Evolutionary conservation across 306 rosid species (phyloP).

Genomic region (Pachyrhizus erosus): DNA sequence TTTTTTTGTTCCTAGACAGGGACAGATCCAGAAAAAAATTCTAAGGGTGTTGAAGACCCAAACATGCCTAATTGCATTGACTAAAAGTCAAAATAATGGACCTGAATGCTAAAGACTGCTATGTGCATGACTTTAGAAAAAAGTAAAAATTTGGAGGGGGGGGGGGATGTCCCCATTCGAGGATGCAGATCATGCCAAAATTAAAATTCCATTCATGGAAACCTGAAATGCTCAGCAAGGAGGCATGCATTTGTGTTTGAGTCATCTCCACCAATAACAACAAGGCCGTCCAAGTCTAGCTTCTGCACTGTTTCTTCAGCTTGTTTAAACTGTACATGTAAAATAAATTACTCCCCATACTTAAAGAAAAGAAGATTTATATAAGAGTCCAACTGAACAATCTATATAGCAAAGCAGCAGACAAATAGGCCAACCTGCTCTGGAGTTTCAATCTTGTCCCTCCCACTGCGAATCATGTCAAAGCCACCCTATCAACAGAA

Average conservation of each 20-base stretch:
- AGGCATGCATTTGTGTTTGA: constrained; percentile 99
- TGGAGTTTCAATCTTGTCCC: constrained; percentile 99
- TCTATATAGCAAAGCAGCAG: not conserved
- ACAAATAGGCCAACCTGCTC: constrained; percentile 71
- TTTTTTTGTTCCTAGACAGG: not conserved
- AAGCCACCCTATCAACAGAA: constrained; percentile 87
- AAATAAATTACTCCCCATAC: constrained; percentile 35
- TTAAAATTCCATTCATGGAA: constrained; percentile 18
- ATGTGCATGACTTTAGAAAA: not conserved
- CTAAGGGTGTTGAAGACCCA: not conserved
- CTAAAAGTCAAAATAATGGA: not conserved
- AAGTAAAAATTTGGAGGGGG: not conserved
- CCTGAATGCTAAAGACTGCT: not conserved
- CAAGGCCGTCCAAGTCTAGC: constrained; percentile 94
- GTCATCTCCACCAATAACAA: constrained; percentile 99
- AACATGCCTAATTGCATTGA: not conserved
- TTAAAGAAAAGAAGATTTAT: constrained; percentile 20
- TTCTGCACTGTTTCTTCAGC: constrained; percentile 86
- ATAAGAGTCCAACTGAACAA: constrained; percentile 14
- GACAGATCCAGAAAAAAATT: too few species aligned
- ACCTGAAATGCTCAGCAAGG: constrained; percentile 98
- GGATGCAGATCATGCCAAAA: constrained; percentile 10
- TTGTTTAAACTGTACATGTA: constrained; percentile 79
- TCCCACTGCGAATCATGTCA: constrained; percentile 98
- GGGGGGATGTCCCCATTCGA: not conserved